Evolutionary conservation across 495 filamentous ascomycete species (phyloP).

Genomic region (Penicillium parvum): DNA sequence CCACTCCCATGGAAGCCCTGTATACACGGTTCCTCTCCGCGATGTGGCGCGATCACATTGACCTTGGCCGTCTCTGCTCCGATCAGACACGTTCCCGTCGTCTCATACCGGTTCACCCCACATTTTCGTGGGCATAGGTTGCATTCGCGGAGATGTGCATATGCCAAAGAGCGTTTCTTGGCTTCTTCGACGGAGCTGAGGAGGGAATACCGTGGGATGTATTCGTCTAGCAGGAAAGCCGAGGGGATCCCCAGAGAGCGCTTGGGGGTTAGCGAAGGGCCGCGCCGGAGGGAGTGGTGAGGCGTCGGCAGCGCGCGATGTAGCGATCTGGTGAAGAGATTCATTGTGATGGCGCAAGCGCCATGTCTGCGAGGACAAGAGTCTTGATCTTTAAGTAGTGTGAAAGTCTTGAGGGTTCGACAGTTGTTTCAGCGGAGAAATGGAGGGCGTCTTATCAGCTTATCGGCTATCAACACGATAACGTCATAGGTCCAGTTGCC

Average conservation of each 20-base stretch:
- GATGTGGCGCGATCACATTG: slow-evolving; percentile 66
- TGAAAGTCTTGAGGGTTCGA: neutral
- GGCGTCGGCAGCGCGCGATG: neutral
- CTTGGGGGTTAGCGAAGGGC: slow-evolving; percentile 12
- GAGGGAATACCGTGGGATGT: slow-evolving; percentile 61
- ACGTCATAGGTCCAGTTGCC: neutral
- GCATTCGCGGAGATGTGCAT: slow-evolving; percentile 65
- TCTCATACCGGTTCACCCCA: slow-evolving; percentile 68
- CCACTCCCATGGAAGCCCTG: slow-evolving; percentile 72
- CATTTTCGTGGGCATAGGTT: slow-evolving; percentile 73
- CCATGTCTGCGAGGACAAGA: neutral
- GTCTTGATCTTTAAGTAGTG: neutral
- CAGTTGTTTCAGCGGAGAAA: neutral
- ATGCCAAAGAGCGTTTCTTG: slow-evolving; percentile 61
- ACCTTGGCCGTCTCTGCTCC: slow-evolving; percentile 66
- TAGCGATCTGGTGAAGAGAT: slow-evolving; percentile 6
- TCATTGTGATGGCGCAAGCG: slow-evolving; percentile 5
- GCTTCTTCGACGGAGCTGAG: slow-evolving; percentile 55
- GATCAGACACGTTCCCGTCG: slow-evolving; percentile 68
- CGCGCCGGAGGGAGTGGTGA: neutral
- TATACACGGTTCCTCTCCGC: slow-evolving; percentile 62
- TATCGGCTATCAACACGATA: too few species aligned
- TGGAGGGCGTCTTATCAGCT: neutral
- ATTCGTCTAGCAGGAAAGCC: slow-evolving; percentile 69
- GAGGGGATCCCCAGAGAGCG: slow-evolving; percentile 64